Base-by-base conservation (phyloP, 129 eudicot species). In the Heracleum sosnowskyi region DNA sequence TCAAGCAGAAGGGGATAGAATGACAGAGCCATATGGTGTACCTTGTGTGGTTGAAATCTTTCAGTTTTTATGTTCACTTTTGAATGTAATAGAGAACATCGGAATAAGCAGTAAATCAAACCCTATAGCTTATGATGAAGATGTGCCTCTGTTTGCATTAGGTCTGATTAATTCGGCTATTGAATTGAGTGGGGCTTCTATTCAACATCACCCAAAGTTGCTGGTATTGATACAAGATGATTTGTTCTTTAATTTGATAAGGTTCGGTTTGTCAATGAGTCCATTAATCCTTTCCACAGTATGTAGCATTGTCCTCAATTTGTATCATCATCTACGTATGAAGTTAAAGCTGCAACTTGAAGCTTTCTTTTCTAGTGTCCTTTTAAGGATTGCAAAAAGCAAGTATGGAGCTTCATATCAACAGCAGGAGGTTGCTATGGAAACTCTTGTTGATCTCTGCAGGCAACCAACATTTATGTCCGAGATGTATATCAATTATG, bases 351-450 rank as follows among this genome's bases (percentile, higher is more conserved):
- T 92, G 76, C 97, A 92, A 82, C 88, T 92, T 53, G 96, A 90
- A 83, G 93, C 96, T 68, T 90, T 90, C 85, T 90, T 92, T 81
- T 87, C 97, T 7, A 88, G 93, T 81, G 96, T 92, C 74, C 82
- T 92, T 60, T 76, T 92, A 79, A 80, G 96, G 79, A 90, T 90
- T 63, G 86, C 93, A 64, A 91, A 90, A 77, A 88, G 91, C 79
- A 86, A 90, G 5, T 90, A 78, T 80, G 97, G 97, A 16, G 91
- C 93, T 81, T 85, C 93, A 45, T 90, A 90, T 83, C 97, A 90
- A 85, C 97, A 88, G 82, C 96, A 92, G 84, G 97, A 92, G 84
- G 93, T 88, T 81, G 97, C 93, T 11, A 92, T 92, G 97, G 97
- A 92, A 83, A 93, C 97, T 79, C 93, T 92, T 77, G 97, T 92